These are phyloP conservation scores for Nyctanthes arbortristis DNA, from an alignment of 257 asterid genomes.

Conservation along the genomic window DNA sequence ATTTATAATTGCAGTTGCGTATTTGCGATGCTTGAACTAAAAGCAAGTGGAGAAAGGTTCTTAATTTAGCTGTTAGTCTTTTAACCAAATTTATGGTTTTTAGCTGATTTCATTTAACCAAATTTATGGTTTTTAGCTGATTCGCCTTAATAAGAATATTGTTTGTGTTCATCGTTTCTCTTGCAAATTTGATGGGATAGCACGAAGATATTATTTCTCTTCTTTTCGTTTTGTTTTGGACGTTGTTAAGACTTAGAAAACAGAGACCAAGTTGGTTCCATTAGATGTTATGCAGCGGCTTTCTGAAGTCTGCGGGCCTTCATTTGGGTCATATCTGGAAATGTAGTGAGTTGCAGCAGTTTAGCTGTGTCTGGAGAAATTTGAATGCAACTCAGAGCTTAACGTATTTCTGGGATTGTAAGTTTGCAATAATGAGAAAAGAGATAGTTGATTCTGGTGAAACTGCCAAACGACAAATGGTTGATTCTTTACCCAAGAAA, in stretches of 20 bases:
- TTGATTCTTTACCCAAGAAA: slow-evolving; percentile 57
- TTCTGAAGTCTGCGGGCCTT: slow-evolving; percentile 51
- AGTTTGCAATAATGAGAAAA: slow-evolving; percentile 38
- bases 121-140: background rate
- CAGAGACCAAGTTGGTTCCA: slow-evolving; percentile 35
- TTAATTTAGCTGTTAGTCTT: too few relatives aligned
- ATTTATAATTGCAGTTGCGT: too few relatives aligned
- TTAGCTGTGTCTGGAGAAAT: slow-evolving; percentile 40
- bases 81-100: too few relatives aligned
- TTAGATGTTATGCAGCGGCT: slow-evolving; percentile 87
- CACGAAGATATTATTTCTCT: background rate
- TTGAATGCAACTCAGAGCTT: slow-evolving; percentile 44
- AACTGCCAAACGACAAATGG: slow-evolving; percentile 51
- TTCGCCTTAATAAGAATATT: slow-evolving; percentile 2
- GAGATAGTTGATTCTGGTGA: slow-evolving; percentile 90
- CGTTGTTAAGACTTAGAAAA: background rate
- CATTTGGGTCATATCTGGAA: slow-evolving; percentile 48
- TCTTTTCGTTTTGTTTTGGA: background rate
- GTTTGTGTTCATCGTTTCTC: background rate
- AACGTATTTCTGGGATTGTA: slow-evolving; percentile 36
- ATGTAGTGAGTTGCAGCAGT: slow-evolving; percentile 41
- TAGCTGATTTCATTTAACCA: too few relatives aligned
- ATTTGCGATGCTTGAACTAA: too few relatives aligned
- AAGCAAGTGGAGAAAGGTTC: too few relatives aligned
- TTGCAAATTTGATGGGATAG: background rate